Conservation (phyloP, 2,329 filamentous ascomycete genomes). For the Cryoendolithus antarcticus region DNA sequence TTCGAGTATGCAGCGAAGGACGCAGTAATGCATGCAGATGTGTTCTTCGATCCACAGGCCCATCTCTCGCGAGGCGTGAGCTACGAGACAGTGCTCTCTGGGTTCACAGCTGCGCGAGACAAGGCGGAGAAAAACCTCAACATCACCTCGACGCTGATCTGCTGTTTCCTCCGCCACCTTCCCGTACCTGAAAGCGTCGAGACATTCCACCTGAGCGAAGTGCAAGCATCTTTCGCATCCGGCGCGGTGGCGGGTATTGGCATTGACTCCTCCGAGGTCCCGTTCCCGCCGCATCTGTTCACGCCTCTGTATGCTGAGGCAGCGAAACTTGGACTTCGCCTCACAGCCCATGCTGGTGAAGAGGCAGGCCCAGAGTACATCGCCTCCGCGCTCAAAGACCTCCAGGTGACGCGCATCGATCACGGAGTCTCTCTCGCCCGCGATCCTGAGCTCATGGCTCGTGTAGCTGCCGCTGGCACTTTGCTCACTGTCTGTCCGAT, state of each 20-base stretch:
- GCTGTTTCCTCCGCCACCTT: slow-evolving; percentile 61
- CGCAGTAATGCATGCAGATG: slow-evolving; percentile 58
- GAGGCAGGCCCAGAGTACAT: slow-evolving; percentile 61
- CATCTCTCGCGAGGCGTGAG: slow-evolving; percentile 52
- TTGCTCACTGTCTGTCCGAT: slow-evolving; percentile 62
- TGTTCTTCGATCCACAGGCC: slow-evolving; percentile 73
- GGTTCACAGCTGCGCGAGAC: slow-evolving; percentile 48
- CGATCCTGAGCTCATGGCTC: slow-evolving; percentile 45
- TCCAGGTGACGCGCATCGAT: slow-evolving; percentile 57
- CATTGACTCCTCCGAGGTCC: slow-evolving; percentile 48
- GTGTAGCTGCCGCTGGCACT: slow-evolving; percentile 44
- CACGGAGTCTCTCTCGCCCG: slow-evolving; percentile 57
- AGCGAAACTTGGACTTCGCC: slow-evolving; percentile 38
- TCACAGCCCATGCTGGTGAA: slow-evolving; percentile 67
- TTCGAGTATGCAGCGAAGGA: slow-evolving; percentile 52
- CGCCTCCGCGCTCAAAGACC: slow-evolving; percentile 46
- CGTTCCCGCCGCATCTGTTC: slow-evolving; percentile 42
- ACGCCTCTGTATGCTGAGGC: slow-evolving; percentile 48
- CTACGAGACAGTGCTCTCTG: slow-evolving; percentile 51
- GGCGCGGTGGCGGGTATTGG: slow-evolving; percentile 51
- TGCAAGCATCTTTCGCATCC: slow-evolving; percentile 33
- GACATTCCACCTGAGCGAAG: slow-evolving; percentile 31
- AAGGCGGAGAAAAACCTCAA: slow-evolving; percentile 51
- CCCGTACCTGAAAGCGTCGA: slow-evolving; percentile 44
- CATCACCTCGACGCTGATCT: slow-evolving; percentile 53